phyloP scores from a whole-genome alignment of 116 monocot genomes.

The Iris pallida region DNA sequence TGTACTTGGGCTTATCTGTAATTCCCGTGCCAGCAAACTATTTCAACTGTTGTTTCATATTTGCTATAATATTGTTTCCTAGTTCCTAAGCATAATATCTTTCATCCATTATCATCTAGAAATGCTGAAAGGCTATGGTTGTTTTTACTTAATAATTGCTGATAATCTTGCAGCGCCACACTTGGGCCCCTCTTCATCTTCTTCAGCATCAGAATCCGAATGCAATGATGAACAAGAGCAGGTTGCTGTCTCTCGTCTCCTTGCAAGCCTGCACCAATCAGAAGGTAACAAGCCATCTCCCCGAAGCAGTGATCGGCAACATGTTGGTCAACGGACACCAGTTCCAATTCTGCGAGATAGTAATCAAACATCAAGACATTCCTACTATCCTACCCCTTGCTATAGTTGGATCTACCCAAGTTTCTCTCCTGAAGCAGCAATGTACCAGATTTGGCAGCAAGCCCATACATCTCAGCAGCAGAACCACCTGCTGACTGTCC shows the following conservation, averaged over 20 bases:
- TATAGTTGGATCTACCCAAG: conserved; percentile 24
- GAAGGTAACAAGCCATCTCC: conserved; percentile 16
- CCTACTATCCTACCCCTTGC: conserved; percentile 23
- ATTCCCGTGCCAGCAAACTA: too few relatives aligned
- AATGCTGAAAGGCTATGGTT: too few relatives aligned
- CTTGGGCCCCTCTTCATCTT: conserved; percentile 27
- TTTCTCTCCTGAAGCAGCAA: conserved; percentile 22
- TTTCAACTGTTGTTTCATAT: too few relatives aligned
- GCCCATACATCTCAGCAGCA: conserved; percentile 20
- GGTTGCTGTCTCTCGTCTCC: conserved; percentile 29
- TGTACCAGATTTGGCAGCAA: conserved; percentile 41
- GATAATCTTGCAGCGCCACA: conserved; percentile 30
- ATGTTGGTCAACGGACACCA: neutral
- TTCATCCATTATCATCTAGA: too few relatives aligned
- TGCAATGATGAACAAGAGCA: conserved; percentile 45
- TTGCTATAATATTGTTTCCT: too few relatives aligned
- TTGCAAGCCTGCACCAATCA: conserved; percentile 29
- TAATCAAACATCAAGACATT: neutral
- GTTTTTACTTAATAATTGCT: too few relatives aligned
- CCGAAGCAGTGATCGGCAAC: conserved; percentile 15
- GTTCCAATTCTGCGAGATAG: neutral
- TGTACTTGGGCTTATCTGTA: too few relatives aligned
- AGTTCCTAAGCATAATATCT: too few relatives aligned
- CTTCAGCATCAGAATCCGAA: conserved; percentile 23
- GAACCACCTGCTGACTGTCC: conserved; percentile 5